phyloP scores from a whole-genome alignment of 2,329 filamentous ascomycete species.

The Ophiocordyceps camponoti-leonardi region DNA sequence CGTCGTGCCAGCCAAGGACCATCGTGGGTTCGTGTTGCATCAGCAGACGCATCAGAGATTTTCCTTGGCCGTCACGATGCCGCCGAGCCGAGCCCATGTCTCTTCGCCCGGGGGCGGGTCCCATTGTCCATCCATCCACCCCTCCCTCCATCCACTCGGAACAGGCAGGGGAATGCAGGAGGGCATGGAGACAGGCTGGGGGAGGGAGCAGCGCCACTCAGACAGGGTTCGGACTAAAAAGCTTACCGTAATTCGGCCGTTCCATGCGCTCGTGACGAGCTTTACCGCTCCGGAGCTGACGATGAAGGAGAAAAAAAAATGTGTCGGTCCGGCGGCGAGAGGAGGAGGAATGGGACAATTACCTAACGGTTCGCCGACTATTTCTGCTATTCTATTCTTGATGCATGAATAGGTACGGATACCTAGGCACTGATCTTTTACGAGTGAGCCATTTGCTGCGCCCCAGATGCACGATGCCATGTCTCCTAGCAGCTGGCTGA shows the following conservation, averaged over 20 bases:
- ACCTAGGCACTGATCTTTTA: no score
- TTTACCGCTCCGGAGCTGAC: no score
- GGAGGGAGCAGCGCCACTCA: no score
- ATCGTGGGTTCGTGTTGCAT: constrained; percentile 3
- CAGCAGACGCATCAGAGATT: constrained; percentile 8
- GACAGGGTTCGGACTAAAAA: background rate
- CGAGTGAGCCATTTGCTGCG: no score
- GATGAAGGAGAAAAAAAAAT: no score
- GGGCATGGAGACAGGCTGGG: no score
- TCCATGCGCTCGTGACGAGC: background rate
- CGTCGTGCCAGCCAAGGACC: background rate
- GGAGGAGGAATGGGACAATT: background rate
- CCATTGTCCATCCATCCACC: background rate
- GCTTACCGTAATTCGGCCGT: background rate
- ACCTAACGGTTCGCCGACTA: background rate
- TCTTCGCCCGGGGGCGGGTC: background rate
- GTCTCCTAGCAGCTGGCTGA: no score
- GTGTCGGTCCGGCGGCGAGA: background rate
- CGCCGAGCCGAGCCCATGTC: background rate
- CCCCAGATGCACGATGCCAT: no score
- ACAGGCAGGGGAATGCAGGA: background rate
- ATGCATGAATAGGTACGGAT: background rate
- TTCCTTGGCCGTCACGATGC: constrained; percentile 1
- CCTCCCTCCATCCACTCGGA: background rate
- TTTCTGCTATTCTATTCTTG: no score